These are phyloP conservation scores for Aspergillus diversus DNA, from an alignment of 495 filamentous ascomycete species.

Conservation along the genomic window DNA sequence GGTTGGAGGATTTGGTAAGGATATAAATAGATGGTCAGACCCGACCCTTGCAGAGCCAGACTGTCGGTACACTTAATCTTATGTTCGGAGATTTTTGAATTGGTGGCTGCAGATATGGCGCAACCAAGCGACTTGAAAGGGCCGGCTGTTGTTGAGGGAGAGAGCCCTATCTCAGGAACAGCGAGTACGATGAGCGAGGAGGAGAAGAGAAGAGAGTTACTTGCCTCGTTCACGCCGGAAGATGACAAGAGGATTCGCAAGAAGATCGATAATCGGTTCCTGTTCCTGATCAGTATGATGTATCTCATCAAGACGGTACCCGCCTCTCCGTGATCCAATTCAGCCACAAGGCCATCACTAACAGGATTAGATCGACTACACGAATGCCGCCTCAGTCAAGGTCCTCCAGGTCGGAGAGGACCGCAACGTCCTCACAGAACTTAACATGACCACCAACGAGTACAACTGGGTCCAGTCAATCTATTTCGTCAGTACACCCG, in stretches of 20 bases:
- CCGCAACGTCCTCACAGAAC: constrained; percentile 33
- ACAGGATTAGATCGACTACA: constrained; percentile 37
- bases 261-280: constrained; percentile 37
- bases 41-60: not conserved
- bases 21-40: not conserved
- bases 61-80: too few species aligned
- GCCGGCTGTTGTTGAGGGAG: not conserved
- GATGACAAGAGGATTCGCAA: constrained; percentile 35
- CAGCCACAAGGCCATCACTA: too few species aligned
- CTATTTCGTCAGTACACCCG: constrained; percentile 26
- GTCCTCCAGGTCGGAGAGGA: constrained; percentile 39
- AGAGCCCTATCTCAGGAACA: not conserved
- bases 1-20: not conserved
- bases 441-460: constrained; percentile 36
- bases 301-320: constrained; percentile 40
- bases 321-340: too few species aligned
- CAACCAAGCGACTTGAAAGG: not conserved
- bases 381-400: constrained; percentile 39
- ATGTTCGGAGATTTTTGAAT: too few species aligned
- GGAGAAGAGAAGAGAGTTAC: constrained; percentile 10
- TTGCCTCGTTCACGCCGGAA: constrained; percentile 32
- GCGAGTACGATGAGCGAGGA: constrained; percentile 6
- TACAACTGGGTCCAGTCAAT: constrained; percentile 43
- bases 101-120: not conserved
- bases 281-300: constrained; percentile 35